Percentiles rank a stretch among this genome's conserved stretches.
These are phyloP conservation scores for Cystobasidium pallidum DNA, from an alignment of 1,284 basidiomycete genomes.

Conservation along the genomic window DNA sequence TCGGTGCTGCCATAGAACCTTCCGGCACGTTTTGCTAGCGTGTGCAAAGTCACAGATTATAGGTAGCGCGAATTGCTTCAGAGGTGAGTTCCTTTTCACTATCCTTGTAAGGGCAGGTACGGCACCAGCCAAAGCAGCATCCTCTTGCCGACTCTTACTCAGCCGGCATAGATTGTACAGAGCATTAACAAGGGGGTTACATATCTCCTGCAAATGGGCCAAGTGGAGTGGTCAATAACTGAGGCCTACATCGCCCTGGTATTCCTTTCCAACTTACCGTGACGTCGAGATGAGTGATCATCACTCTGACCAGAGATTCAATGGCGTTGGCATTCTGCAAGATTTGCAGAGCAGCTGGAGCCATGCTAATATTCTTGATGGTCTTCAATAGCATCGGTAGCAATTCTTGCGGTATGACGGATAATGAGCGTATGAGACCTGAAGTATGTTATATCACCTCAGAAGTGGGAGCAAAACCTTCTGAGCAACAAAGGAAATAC, in stretches of 20 bases:
- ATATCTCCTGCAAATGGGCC: slow-evolving; percentile 77
- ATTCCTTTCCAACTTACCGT: slow-evolving; percentile 71
- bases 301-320: slow-evolving; percentile 79
- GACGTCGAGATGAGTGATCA: slow-evolving; percentile 78
- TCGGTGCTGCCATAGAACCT: slow-evolving; percentile 60
- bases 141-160: slow-evolving; percentile 91
- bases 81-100: slow-evolving; percentile 80
- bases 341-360: slow-evolving; percentile 82
- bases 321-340: slow-evolving; percentile 95
- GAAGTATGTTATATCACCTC: neutral
- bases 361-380: slow-evolving; percentile 94
- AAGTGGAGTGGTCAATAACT: too few species aligned
- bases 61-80: slow-evolving; percentile 94
- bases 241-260: too few species aligned
- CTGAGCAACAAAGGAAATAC: slow-evolving; percentile 55
- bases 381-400: slow-evolving; percentile 89
- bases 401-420: slow-evolving; percentile 74
- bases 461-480: neutral
- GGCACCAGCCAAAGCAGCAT: slow-evolving; percentile 91
- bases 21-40: slow-evolving; percentile 86
- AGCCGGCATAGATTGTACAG: slow-evolving; percentile 93
- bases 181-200: slow-evolving; percentile 90
- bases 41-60: slow-evolving; percentile 93
- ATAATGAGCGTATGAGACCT: slow-evolving; percentile 83
- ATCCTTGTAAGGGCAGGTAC: slow-evolving; percentile 87